Evolutionary conservation across 108 stramenopile genomes (phyloP), one percentile per base, ranked within the genome.

Genomic region (Mayamaea pseudoterrestris): DNA sequence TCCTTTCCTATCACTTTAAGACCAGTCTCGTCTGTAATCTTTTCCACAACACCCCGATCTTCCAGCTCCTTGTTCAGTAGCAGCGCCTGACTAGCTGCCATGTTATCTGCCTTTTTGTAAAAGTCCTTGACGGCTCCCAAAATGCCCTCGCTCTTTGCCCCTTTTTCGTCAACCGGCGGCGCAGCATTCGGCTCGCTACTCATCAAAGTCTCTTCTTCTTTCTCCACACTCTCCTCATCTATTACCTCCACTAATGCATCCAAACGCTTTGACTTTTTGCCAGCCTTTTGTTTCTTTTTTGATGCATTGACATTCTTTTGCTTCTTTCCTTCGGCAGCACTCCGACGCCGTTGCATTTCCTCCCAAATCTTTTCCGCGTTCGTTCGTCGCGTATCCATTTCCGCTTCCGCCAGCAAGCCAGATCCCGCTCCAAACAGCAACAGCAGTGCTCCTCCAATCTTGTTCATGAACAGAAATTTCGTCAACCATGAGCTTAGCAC

Each of bases 11-110:
- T 68, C 3, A 90, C 89, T 53, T 65, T 74, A 23, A 90, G 49
- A 0, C 89, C 89, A 20, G 70, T 69, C 57, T 85, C 89, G 54
- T 90, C 89, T 0, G 89, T 90, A 39, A 90, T 85, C 61, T 90
- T 90, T 13, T 85, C 89, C 11, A 90, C 26, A 17, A 90, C 36
- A 42, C 89, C 89, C 40, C 56, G 53, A 45, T 90, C 89, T 62
- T 90, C 89, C 23, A 90, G 41, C 52, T 90, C 68, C 60, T 90
- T 90, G 50, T 90, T 90, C 12, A 90, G 57, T 25, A 90, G 37
- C 32, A 90, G 57, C 7, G 89, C 89, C 44, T 90, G 80, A 17
- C 73, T 68, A 24, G 80, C 83, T 3, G 89, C 89, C 79, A 90
- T 83, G 31, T 49, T 69, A 52, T 90, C 89, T 1, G 89, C 89